Percentiles rank a stretch among this genome's conserved stretches.
Evolutionary conservation across 2,329 filamentous ascomycete genomes (phyloP).

Genomic region (Thelonectria rubi): DNA sequence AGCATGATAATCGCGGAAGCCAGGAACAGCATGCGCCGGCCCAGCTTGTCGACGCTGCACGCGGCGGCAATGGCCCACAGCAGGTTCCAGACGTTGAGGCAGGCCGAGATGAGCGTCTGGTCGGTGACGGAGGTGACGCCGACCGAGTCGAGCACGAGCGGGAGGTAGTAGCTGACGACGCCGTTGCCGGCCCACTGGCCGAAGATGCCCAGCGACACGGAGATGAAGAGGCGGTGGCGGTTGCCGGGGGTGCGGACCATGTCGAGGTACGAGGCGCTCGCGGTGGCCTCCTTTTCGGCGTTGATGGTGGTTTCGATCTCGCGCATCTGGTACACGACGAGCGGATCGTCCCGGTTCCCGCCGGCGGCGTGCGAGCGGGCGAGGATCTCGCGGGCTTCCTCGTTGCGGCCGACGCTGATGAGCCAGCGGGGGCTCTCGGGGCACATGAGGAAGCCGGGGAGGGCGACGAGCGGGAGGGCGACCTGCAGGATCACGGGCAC

Average conservation of each 20-base stretch:
- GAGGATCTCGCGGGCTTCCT: conserved; percentile 49
- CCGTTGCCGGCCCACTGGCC: conserved; percentile 46
- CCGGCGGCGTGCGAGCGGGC: conserved; percentile 52
- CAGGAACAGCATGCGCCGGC: conserved; percentile 53
- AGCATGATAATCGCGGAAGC: conserved; percentile 49
- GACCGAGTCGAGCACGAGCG: conserved; percentile 49
- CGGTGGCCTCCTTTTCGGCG: conserved; percentile 36
- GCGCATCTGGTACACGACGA: conserved; percentile 50
- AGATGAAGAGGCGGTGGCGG: conserved; percentile 33
- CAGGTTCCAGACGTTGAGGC: conserved; percentile 53
- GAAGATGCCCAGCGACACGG: conserved; percentile 42
- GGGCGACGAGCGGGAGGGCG: conserved; percentile 27
- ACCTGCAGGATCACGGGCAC: conserved; percentile 38
- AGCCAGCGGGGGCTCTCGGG: conserved; percentile 49
- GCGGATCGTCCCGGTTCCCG: conserved; percentile 47
- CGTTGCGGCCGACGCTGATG: conserved; percentile 43
- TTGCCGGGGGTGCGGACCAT: conserved; percentile 31
- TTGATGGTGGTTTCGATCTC: conserved; percentile 51
- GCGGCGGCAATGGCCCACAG: conserved; percentile 47
- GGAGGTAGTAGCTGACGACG: conserved; percentile 51
- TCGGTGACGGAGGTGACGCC: conserved; percentile 50
- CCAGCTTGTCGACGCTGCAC: conserved; percentile 51
- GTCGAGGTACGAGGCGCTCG: conserved; percentile 29
- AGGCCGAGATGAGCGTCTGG: conserved; percentile 53
- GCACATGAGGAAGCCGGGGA: conserved; percentile 45